phyloP scores from a whole-genome alignment of 2,329 filamentous ascomycete genomes.

The Fusarium verrucosum region DNA sequence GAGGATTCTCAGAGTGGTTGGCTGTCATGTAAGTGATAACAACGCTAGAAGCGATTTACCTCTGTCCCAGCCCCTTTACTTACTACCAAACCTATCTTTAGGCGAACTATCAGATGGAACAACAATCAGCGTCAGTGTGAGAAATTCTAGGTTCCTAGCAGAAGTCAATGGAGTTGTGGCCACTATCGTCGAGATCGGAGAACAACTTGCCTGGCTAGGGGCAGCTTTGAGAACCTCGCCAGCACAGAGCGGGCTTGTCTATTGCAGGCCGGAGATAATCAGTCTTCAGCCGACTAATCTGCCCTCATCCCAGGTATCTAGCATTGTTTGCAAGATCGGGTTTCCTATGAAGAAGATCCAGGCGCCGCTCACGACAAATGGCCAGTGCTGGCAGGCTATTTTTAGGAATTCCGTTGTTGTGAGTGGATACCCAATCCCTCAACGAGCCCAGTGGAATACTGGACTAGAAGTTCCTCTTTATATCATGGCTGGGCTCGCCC shows the following conservation, averaged over 20 bases:
- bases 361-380: too few relatives aligned
- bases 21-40: too few relatives aligned
- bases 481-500: neutral
- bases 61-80: too few relatives aligned
- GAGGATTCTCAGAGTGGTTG: too few relatives aligned
- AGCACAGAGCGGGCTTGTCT: rapidly evolving
- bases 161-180: neutral
- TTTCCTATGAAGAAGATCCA: neutral
- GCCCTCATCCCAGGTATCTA: too few relatives aligned
- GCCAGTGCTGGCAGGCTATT: neutral
- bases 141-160: too few relatives aligned
- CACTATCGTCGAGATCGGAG: neutral
- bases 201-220: neutral
- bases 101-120: too few relatives aligned
- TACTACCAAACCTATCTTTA: too few relatives aligned
- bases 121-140: too few relatives aligned
- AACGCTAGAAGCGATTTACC: too few relatives aligned
- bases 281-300: too few relatives aligned
- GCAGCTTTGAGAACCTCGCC: neutral
- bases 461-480: neutral
- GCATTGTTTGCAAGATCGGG: neutral
- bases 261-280: neutral
- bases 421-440: neutral
- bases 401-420: neutral
- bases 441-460: neutral